These are phyloP conservation scores for Trypanosoma scelopori DNA, from an alignment of 208 protist genomes.

Conservation along the genomic window DNA sequence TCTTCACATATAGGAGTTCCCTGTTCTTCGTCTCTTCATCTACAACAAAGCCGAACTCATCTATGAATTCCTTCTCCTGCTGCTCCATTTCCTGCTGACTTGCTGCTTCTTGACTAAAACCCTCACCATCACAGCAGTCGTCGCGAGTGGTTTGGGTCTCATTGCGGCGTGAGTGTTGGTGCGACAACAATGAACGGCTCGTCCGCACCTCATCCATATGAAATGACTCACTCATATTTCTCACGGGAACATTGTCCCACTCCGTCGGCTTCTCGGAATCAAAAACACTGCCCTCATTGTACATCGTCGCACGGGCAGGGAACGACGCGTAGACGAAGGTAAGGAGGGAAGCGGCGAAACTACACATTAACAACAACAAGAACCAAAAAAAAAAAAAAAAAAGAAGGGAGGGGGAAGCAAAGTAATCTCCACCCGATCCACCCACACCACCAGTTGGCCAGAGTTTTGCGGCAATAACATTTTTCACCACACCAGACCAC, in stretches of 20 bases:
- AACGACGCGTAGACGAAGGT: slow-evolving; percentile 5
- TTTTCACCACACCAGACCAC: too few relatives aligned
- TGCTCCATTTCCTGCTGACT: slow-evolving; percentile 38
- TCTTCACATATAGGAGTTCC: slow-evolving; percentile 65
- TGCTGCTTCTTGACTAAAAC: neutral
- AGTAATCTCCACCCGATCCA: neutral
- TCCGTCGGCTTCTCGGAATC: slow-evolving; percentile 8
- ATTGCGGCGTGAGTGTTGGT: slow-evolving; percentile 31
- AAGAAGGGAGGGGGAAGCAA: neutral
- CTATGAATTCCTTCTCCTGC: slow-evolving; percentile 74
- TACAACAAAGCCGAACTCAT: slow-evolving; percentile 91
- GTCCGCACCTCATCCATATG: neutral
- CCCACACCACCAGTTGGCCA: too few relatives aligned
- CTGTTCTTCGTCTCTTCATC: slow-evolving; percentile 59
- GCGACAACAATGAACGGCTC: neutral
- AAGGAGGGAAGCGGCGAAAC: slow-evolving; percentile 10
- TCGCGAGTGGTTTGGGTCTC: slow-evolving; percentile 3
- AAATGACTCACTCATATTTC: slow-evolving; percentile 22
- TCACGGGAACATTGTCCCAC: slow-evolving; percentile 18
- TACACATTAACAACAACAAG: slow-evolving; percentile 5
- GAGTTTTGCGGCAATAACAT: too few relatives aligned
- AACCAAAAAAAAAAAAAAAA: slow-evolving; percentile 14
- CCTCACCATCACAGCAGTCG: neutral
- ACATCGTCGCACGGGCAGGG: neutral
- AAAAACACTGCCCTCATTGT: slow-evolving; percentile 29